Evolutionary conservation across 2,329 filamentous ascomycete genomes (phyloP), one percentile per base, ranked within the genome.

Genomic region (Thelonectria rubi): DNA sequence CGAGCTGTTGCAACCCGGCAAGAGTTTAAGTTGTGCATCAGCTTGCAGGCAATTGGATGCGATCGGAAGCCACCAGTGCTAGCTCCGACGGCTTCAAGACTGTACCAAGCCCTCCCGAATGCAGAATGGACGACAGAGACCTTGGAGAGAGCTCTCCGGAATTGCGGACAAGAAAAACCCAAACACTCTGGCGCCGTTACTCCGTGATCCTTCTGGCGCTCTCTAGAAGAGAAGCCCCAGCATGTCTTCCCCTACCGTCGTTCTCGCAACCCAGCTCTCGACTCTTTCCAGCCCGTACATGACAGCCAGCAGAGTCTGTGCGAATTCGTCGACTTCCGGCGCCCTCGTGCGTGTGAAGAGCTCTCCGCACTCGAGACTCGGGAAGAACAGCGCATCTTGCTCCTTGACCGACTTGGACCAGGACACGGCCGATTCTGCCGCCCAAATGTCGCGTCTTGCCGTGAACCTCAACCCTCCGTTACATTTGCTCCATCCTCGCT

Each of bases 261-360:
- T 61, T 15, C 58, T 61, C 7, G 47, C 48, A 30, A 26, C 18
- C 58, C 53, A 61, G 6, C 53, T 49, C 53, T 61, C 53, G 10
- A 61, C 58, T 24, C 58, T 47, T 32, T 61, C 58, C 7, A 45
- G 21, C 10, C 58, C 58, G 43, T 48, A 61, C 53, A 61, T 61
- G 30, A 52, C 39, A 4, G 58, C 46, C n/a, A 56, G 46, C 2
- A 57, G 46, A 15, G 57, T 42, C 6, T 53, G 57, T 7, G 53
- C 53, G 47, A 61, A 58, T 3, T 61, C 54, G 12, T 58, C 54
- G 15, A 61, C 58, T 24, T 46, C 42, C 1, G 26, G 17, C 7
- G 58, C 58, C 14, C 39, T 32, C 12, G n/a, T 24, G 21, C 20
- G 46, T 3, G 32, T 49, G 15, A 61, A 52, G 15, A 61, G 37